Evolutionary conservation across 108 stramenopile genomes (phyloP).

Genomic region (Skeletonema potamos): DNA sequence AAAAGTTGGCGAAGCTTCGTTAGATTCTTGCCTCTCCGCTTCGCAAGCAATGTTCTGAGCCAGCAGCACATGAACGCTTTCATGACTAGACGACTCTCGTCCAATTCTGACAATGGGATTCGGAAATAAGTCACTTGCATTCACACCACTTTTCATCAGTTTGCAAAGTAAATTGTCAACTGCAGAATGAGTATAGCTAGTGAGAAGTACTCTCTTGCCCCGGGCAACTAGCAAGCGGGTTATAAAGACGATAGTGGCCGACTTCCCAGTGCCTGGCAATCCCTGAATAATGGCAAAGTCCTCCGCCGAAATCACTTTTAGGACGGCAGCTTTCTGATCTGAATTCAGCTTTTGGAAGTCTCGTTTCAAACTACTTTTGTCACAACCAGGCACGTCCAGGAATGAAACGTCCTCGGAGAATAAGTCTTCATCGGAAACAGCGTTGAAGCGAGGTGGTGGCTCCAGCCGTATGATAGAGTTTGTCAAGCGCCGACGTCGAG

Average conservation of each 20-base stretch:
- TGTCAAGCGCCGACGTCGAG: slow-evolving; percentile 32
- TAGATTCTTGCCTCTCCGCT: slow-evolving; percentile 23
- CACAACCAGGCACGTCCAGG: slow-evolving; percentile 56
- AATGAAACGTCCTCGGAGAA: slow-evolving; percentile 20
- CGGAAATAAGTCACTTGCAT: neutral
- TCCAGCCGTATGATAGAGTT: slow-evolving; percentile 36
- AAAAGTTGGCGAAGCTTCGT: slow-evolving; percentile 22
- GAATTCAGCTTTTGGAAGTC: slow-evolving; percentile 71
- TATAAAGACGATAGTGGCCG: slow-evolving; percentile 83
- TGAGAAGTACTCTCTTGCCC: slow-evolving; percentile 91
- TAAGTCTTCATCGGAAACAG: slow-evolving; percentile 16
- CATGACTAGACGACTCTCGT: slow-evolving; percentile 55
- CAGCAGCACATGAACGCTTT: slow-evolving; percentile 51
- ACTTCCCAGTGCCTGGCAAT: slow-evolving; percentile 83
- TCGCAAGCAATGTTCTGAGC: slow-evolving; percentile 51
- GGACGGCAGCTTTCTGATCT: slow-evolving; percentile 77
- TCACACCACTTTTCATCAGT: slow-evolving; percentile 76
- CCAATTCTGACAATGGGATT: slow-evolving; percentile 67
- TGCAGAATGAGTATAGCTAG: slow-evolving; percentile 94
- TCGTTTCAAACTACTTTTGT: slow-evolving; percentile 36
- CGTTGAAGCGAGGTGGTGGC: slow-evolving; percentile 24
- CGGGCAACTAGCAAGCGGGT: slow-evolving; percentile 81
- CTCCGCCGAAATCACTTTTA: slow-evolving; percentile 64
- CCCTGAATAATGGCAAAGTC: slow-evolving; percentile 86
- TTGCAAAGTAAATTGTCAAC: slow-evolving; percentile 95